phyloP scores from a whole-genome alignment of 2,329 filamentous ascomycete genomes.

The Exophiala mesophila region DNA sequence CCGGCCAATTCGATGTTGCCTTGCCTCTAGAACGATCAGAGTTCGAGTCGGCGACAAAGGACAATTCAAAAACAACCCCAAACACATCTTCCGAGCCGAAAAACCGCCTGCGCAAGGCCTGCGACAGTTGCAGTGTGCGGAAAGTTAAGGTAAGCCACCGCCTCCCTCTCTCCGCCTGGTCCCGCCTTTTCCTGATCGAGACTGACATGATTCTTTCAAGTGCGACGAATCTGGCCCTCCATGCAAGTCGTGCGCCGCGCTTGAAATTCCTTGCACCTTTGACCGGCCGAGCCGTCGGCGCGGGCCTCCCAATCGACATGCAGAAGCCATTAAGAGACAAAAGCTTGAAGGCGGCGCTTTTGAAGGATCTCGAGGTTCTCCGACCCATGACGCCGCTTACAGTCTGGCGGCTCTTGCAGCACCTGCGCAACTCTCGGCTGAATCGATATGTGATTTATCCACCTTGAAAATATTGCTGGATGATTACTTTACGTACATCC shows the following conservation, averaged over 20 bases:
- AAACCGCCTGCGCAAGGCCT: constrained; percentile 47
- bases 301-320: constrained; percentile 62
- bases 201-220: constrained; percentile 33
- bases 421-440: constrained; percentile 45
- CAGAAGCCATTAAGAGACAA: constrained; percentile 61
- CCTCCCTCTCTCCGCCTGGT: no score
- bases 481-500: constrained; percentile 46
- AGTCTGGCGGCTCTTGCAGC: constrained; percentile 48
- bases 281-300: constrained; percentile 58
- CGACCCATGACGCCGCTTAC: constrained; percentile 48
- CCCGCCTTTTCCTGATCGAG: constrained; percentile 1
- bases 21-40: constrained; percentile 12
- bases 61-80: constrained; percentile 9
- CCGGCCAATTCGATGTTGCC: constrained; percentile 21
- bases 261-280: constrained; percentile 65
- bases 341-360: constrained; percentile 38
- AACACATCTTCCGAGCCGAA: constrained; percentile 26
- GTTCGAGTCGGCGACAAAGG: constrained; percentile 5
- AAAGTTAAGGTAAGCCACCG: constrained; percentile 49
- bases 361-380: constrained; percentile 33
- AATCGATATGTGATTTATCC: constrained; percentile 41
- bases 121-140: constrained; percentile 50
- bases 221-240: constrained; percentile 64
- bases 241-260: constrained; percentile 59
- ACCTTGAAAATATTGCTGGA: constrained; percentile 40